Base-by-base conservation (phyloP, 2,329 filamentous ascomycete species). In the Penicillium sumatraense region DNA sequence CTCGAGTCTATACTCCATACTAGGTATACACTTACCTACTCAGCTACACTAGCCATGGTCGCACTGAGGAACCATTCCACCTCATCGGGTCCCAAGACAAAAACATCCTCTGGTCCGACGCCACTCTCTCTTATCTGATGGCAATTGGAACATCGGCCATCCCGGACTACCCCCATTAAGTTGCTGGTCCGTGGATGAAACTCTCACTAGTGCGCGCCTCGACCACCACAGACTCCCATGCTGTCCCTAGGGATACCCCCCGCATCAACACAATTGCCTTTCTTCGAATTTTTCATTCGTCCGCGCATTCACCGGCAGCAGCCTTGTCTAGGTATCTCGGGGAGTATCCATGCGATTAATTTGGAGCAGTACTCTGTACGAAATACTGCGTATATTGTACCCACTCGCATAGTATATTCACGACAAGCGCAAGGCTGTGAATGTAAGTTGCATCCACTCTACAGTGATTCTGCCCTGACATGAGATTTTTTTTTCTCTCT, bases 81-180 rank as follows among this genome's bases (percentile, higher is more conserved):
- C 38, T 41, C 33, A n/a, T 29, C 47, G 47, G 47, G 10, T 21
- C 8, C 24, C n/a, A n/a, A 8, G 13, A 49, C 47, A 33, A 49
- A 49, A 49, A 29, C 33, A 29, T 21, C 6, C 16, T 18, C 26
- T 41, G 5, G 6, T 41, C 35, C 47, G 47, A 49, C 47, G 47
- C 47, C 47, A 49, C 23, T 11, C 14, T 24, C 21, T 21, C 27
- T 49, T 49, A 49, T 49, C 47, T 49, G 47, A 49, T 49, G 23
- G 35, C 21, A 40, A 40, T 40, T 35, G 29, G 23, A 49, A 49
- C 31, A 21, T 29, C 3, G 18, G 5, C 2, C n/a, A n/a, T 21
- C n/a, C 9, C 16, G 2, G 8, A 24, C 42, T 24, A 46, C 14
- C 42, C 42, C 24, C 42, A 23, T 29, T 21, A 7, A 21, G 42